phyloP scores from a whole-genome alignment of 768 basidiomycete species.

The Hericium erinaceus region DNA sequence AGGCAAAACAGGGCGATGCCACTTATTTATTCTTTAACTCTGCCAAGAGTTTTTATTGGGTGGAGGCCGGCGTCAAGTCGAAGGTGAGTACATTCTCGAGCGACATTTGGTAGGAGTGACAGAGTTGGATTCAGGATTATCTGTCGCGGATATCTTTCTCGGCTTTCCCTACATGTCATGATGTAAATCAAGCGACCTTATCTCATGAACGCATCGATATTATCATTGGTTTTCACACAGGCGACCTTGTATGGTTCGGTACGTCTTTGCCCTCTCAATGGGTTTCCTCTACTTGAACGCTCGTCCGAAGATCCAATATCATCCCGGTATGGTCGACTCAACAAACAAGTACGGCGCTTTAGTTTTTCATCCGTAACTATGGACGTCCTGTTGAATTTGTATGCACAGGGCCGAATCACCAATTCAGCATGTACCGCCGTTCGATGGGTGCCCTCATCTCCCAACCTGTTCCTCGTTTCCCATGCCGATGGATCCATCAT shows the following conservation, averaged over 20 bases:
- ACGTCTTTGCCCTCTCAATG: constrained; percentile 10
- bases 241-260: constrained; percentile 97
- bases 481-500: constrained; percentile 87
- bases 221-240: constrained; percentile 86
- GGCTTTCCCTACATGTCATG: constrained; percentile 83
- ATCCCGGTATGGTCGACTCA: constrained; percentile 75
- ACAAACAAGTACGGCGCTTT: constrained; percentile 56
- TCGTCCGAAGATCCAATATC: constrained; percentile 57
- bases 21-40: constrained; percentile 84
- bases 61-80: constrained; percentile 74
- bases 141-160: constrained; percentile 80
- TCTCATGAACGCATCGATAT: constrained; percentile 75
- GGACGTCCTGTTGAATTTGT: no score
- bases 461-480: constrained; percentile 75
- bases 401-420: constrained; percentile 60
- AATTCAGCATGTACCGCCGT: constrained; percentile 82
- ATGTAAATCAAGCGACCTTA: constrained; percentile 73
- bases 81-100: constrained; percentile 44
- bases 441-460: constrained; percentile 76
- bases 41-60: constrained; percentile 79
- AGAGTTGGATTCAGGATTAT: constrained; percentile 55
- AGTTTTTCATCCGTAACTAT: constrained; percentile 1
- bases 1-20: constrained; percentile 74
- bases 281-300: not conserved
- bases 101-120: not conserved